phyloP scores from a whole-genome alignment of 441 rosid species.

The Viola pubescens region DNA sequence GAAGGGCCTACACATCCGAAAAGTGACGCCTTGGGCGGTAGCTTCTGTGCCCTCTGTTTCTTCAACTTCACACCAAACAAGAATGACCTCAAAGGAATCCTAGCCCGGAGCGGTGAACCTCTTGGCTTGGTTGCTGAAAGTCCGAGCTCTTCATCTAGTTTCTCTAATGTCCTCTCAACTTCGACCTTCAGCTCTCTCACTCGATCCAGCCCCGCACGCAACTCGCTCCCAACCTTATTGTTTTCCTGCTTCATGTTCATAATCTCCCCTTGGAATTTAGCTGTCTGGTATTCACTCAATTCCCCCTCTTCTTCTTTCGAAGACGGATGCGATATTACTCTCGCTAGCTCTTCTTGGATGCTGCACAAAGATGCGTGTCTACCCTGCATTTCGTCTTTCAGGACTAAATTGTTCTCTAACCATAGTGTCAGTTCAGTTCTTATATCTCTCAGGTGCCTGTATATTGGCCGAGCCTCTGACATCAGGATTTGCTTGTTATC shows the following conservation, averaged over 20 bases:
- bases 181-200: conserved; percentile 40
- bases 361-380: conserved; percentile 47
- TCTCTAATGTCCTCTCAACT: conserved; percentile 38
- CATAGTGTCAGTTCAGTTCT: conserved; percentile 63
- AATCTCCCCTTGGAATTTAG: conserved; percentile 79
- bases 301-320: conserved; percentile 26
- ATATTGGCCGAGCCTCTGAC: conserved; percentile 62
- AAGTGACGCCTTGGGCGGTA: conserved; percentile 21
- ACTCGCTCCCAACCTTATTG: conserved; percentile 50
- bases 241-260: conserved; percentile 89
- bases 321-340: conserved; percentile 25
- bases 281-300: conserved; percentile 53
- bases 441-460: conserved; percentile 67
- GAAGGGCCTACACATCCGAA: conserved; percentile 57
- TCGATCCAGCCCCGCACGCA: conserved; percentile 42
- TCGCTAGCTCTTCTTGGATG: conserved; percentile 60
- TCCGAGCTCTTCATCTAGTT: conserved; percentile 52
- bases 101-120: conserved; percentile 27
- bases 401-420: conserved; percentile 57
- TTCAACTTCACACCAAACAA: conserved; percentile 75
- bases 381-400: conserved; percentile 60
- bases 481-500: conserved; percentile 8
- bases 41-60: conserved; percentile 31
- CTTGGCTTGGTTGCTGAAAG: conserved; percentile 29
- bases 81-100: conserved; percentile 72